Conservation (phyloP, 768 basidiomycete species). For the Russula lepida region DNA sequence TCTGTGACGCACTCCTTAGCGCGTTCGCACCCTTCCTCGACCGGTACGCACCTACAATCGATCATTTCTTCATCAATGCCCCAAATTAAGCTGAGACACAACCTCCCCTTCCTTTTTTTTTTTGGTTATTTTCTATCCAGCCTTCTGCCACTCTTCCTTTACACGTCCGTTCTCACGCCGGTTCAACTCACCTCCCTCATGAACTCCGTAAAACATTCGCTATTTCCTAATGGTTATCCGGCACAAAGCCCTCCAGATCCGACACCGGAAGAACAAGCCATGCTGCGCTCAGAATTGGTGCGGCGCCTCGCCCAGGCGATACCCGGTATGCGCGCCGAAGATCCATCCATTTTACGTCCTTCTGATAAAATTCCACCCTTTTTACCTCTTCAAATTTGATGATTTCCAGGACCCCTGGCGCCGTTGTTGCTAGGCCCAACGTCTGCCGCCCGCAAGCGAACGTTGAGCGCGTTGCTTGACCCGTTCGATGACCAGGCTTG, state of each 20-base stretch:
- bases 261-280: constrained; percentile 62
- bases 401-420: constrained; percentile 32
- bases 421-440: constrained; percentile 50
- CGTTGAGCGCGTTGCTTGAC: constrained; percentile 48
- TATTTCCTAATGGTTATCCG: constrained; percentile 90
- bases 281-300: constrained; percentile 39
- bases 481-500: constrained; percentile 55
- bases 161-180: constrained; percentile 44
- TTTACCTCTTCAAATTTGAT: neutral
- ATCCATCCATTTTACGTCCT: neutral
- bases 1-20: constrained; percentile 39
- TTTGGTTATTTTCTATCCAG: constrained; percentile 30
- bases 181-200: constrained; percentile 45
- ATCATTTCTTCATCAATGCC: neutral
- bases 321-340: constrained; percentile 32
- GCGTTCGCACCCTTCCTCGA: constrained; percentile 49
- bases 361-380: neutral
- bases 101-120: neutral
- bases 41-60: constrained; percentile 33
- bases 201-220: constrained; percentile 50
- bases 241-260: constrained; percentile 67
- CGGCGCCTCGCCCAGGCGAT: constrained; percentile 33
- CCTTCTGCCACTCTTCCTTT: constrained; percentile 61
- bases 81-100: neutral
- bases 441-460: constrained; percentile 30